These are phyloP conservation scores for Backusella parvicylindrica DNA, from an alignment of 192 early-diverging fungal species.

Conservation along the genomic window DNA sequence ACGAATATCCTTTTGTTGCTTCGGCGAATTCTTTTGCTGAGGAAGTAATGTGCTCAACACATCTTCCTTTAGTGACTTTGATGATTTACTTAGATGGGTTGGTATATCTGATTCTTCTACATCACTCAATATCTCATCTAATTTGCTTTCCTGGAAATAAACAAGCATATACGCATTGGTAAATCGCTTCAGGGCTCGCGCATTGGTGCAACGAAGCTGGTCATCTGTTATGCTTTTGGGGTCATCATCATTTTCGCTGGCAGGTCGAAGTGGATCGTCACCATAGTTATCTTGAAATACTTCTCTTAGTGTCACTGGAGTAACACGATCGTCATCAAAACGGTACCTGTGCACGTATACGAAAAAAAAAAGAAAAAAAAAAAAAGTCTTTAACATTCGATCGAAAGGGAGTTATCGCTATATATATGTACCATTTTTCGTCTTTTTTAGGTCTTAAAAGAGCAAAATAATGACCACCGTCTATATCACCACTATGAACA, in stretches of 20 bases:
- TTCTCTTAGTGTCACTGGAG: constrained; percentile 71
- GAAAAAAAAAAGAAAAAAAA: not conserved
- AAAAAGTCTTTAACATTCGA: too few relatives aligned
- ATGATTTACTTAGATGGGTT: constrained; percentile 64
- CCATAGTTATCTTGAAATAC: constrained; percentile 96
- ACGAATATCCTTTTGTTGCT: not conserved
- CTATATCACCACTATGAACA: constrained; percentile 90
- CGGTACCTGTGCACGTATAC: constrained; percentile 48
- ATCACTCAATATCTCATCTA: constrained; percentile 66
- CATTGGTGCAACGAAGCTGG: not conserved
- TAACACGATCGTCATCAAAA: constrained; percentile 96
- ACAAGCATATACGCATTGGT: constrained; percentile 99
- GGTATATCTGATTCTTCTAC: constrained; percentile 73
- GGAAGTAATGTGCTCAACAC: not conserved
- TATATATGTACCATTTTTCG: constrained; percentile 61
- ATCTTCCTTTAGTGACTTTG: constrained; percentile 10
- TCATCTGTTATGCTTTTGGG: not conserved
- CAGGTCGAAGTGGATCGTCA: constrained; percentile 57
- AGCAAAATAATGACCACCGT: constrained; percentile 95
- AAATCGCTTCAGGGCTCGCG: constrained; percentile 62
- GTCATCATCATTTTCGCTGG: not conserved
- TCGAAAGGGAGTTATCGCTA: too few relatives aligned
- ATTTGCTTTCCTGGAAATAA: constrained; percentile 79
- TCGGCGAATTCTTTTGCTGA: not conserved
- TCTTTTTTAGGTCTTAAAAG: constrained; percentile 78